phyloP scores from a whole-genome alignment of 2,329 filamentous ascomycete species.

The Pseudofabraea citricarpa region DNA sequence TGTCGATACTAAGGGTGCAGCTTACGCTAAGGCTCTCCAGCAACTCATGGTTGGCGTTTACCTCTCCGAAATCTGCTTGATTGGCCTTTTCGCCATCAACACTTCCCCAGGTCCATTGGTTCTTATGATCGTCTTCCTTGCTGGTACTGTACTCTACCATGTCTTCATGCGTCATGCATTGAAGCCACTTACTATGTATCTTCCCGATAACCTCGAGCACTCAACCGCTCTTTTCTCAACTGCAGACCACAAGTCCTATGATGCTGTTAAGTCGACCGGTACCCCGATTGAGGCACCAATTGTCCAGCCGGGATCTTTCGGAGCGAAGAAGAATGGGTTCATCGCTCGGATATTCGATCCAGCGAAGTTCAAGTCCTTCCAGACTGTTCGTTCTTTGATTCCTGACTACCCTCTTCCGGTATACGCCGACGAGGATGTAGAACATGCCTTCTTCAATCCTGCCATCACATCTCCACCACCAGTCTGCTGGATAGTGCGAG shows the following conservation, averaged over 20 bases:
- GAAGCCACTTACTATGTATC: constrained; percentile 66
- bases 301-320: constrained; percentile 13
- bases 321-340: constrained; percentile 44
- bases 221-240: constrained; percentile 28
- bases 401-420: constrained; percentile 47
- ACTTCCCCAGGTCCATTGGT: constrained; percentile 64
- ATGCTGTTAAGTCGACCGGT: constrained; percentile 7
- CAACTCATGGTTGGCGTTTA: constrained; percentile 83
- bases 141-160: constrained; percentile 73
- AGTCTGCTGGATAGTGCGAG: constrained; percentile 75
- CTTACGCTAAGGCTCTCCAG: constrained; percentile 80
- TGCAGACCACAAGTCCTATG: constrained; percentile 13
- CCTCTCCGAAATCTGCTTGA: constrained; percentile 73
- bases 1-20: constrained; percentile 80
- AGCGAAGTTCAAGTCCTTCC: constrained; percentile 68
- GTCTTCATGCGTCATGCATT: constrained; percentile 66
- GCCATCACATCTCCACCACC: constrained; percentile 57
- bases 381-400: constrained; percentile 62
- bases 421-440: constrained; percentile 58
- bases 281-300: constrained; percentile 23
- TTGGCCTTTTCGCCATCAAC: constrained; percentile 76
- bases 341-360: constrained; percentile 68
- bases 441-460: constrained; percentile 69
- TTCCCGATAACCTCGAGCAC: constrained; percentile 64
- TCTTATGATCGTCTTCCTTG: constrained; percentile 69